phyloP scores from a whole-genome alignment of 306 rosid species.

The Cotoneaster glaucophyllus region DNA sequence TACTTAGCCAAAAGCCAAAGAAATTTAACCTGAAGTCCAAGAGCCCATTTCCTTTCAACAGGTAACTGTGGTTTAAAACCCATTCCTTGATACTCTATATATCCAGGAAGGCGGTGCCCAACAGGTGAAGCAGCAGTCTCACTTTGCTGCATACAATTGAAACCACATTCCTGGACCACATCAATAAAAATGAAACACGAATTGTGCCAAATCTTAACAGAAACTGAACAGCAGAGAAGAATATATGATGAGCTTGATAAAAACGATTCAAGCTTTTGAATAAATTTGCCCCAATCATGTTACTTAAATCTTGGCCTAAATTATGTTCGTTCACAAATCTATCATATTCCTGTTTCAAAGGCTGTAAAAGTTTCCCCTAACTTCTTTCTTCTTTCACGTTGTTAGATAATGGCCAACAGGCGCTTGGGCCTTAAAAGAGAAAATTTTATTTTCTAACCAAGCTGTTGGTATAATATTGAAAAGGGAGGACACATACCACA shows the following conservation, averaged over 20 bases:
- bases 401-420: neutral
- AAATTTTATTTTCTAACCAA: neutral
- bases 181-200: neutral
- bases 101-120: constrained; percentile 66
- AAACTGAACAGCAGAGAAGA: neutral
- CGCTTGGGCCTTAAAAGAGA: neutral
- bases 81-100: constrained; percentile 58
- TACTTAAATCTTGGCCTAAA: neutral
- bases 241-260: neutral
- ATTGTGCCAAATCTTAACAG: neutral
- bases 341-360: neutral
- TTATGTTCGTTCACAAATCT: neutral
- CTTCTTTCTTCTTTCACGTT: too few relatives aligned
- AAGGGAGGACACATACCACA: constrained; percentile 35
- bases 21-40: constrained; percentile 82
- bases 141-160: constrained; percentile 42
- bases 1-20: neutral
- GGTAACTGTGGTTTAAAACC: constrained; percentile 61
- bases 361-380: neutral
- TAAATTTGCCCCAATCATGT: neutral
- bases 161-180: constrained; percentile 51
- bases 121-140: constrained; percentile 55
- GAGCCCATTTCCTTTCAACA: constrained; percentile 94
- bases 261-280: neutral
- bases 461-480: neutral